These are phyloP conservation scores for Cyberlindnera veronae DNA, from an alignment of 805 yeast species.

Conservation along the genomic window DNA sequence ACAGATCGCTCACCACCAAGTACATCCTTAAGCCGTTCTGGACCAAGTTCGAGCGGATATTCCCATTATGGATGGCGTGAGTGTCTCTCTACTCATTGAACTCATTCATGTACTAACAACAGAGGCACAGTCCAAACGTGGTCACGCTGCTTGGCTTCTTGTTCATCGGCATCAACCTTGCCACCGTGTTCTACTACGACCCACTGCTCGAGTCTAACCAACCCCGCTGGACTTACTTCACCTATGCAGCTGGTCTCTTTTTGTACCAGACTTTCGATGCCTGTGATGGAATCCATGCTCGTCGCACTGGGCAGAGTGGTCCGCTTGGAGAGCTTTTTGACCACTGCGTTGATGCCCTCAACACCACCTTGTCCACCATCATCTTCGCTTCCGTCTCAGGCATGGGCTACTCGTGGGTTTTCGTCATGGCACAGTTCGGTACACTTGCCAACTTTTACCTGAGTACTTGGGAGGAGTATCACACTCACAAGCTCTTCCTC, in stretches of 20 bases:
- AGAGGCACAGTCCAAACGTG: conserved; percentile 59
- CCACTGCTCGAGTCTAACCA: conserved; percentile 56
- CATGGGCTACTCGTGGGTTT: conserved; percentile 62
- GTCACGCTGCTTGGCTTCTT: conserved; percentile 77
- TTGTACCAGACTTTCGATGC: conserved; percentile 95
- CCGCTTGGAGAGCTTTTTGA: conserved; percentile 94
- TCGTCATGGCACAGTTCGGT: conserved; percentile 66
- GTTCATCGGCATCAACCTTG: conserved; percentile 63
- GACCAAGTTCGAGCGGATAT: conserved; percentile 63
- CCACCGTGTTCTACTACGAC: conserved; percentile 66
- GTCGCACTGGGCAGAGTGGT: conserved; percentile 92
- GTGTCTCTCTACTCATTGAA: neutral
- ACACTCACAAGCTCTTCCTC: conserved; percentile 77
- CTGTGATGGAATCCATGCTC: conserved; percentile 93
- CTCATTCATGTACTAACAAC: neutral
- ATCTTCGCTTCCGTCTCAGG: conserved; percentile 76
- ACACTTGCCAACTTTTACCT: conserved; percentile 77
- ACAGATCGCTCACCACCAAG: conserved; percentile 73
- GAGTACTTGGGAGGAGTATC: conserved; percentile 95
- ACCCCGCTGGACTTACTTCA: conserved; percentile 75
- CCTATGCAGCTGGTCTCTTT: conserved; percentile 79
- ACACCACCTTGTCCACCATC: conserved; percentile 75
- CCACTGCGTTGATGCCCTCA: conserved; percentile 74
- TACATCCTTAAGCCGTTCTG: conserved; percentile 81
- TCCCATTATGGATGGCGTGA: conserved; percentile 80